Percentiles rank a stretch among this genome's conserved stretches.
These are phyloP conservation scores for Lactifluus piperatus DNA, from an alignment of 768 basidiomycete species.

Conservation along the genomic window DNA sequence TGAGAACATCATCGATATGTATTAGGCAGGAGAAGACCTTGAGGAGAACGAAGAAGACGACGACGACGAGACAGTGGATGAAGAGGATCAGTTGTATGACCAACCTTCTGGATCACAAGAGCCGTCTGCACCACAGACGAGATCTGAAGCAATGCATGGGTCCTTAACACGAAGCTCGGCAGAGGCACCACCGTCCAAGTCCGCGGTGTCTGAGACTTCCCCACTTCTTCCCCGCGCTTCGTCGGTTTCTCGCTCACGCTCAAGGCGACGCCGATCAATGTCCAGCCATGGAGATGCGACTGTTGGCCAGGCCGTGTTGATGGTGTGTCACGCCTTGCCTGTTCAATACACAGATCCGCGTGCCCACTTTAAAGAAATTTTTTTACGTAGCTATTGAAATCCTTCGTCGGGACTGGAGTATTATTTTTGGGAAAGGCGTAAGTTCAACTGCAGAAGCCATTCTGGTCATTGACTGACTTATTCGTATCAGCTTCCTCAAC, in stretches of 20 bases:
- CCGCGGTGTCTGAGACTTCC: constrained; percentile 35
- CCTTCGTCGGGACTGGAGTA: constrained; percentile 93
- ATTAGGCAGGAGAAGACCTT: constrained; percentile 75
- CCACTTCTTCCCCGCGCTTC: constrained; percentile 41
- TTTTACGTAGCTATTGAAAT: constrained; percentile 66
- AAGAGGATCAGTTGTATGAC: constrained; percentile 24
- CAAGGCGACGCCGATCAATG: constrained; percentile 46
- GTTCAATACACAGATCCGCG: not conserved
- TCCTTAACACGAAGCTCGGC: constrained; percentile 7
- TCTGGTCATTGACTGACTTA: not conserved
- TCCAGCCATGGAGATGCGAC: constrained; percentile 79
- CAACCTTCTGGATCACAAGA: constrained; percentile 9
- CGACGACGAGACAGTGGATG: constrained; percentile 34
- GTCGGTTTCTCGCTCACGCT: constrained; percentile 25
- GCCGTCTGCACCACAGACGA: not conserved
- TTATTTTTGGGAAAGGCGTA: constrained; percentile 93
- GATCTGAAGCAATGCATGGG: not conserved
- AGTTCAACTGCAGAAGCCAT: constrained; percentile 24
- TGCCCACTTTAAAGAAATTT: not conserved
- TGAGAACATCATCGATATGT: constrained; percentile 6
- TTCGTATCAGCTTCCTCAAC: constrained; percentile 69
- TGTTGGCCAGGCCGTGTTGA: constrained; percentile 84
- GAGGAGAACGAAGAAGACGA: constrained; percentile 62
- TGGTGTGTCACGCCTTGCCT: constrained; percentile 44
- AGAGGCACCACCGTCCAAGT: constrained; percentile 13